Evolutionary conservation across 306 rosid species (phyloP).

Genomic region (Gastrolobium bilobum): DNA sequence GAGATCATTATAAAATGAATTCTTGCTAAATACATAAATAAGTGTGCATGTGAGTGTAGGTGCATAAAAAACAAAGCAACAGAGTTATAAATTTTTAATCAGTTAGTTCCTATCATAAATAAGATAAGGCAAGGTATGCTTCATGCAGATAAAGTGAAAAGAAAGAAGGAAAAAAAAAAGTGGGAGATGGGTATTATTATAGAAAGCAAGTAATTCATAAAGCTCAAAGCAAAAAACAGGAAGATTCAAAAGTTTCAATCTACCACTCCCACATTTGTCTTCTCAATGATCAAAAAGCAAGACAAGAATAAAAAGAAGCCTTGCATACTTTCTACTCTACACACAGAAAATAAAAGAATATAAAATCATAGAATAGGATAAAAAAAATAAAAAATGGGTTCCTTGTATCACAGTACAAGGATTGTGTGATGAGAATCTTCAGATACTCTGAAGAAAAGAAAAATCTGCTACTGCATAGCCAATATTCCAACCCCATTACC

Average conservation of each 20-base stretch:
- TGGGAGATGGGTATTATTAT: slow-evolving; percentile 3
- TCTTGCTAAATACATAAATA: not conserved
- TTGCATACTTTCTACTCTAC: slow-evolving; percentile 21
- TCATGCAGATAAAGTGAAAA: slow-evolving; percentile 14
- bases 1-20: slow-evolving; percentile 30
- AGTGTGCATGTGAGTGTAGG: not conserved
- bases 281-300: slow-evolving; percentile 24
- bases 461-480: not conserved
- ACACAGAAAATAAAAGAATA: not conserved
- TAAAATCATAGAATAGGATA: not conserved
- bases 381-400: not conserved
- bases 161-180: not conserved
- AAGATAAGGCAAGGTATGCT: not conserved
- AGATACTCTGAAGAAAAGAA: slow-evolving; percentile 16
- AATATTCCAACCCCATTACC: slow-evolving; percentile 31
- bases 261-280: slow-evolving; percentile 31
- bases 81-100: not conserved
- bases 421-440: slow-evolving; percentile 26
- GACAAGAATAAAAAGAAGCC: slow-evolving; percentile 35
- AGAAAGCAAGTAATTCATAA: slow-evolving; percentile 35
- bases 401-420: slow-evolving; percentile 13
- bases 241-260: slow-evolving; percentile 33
- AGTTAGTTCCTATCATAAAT: slow-evolving; percentile 29
- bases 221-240: slow-evolving; percentile 44
- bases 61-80: slow-evolving; percentile 27